Conservation (phyloP, 2,329 filamentous ascomycete genomes). For the Sporothrix inflata region DNA sequence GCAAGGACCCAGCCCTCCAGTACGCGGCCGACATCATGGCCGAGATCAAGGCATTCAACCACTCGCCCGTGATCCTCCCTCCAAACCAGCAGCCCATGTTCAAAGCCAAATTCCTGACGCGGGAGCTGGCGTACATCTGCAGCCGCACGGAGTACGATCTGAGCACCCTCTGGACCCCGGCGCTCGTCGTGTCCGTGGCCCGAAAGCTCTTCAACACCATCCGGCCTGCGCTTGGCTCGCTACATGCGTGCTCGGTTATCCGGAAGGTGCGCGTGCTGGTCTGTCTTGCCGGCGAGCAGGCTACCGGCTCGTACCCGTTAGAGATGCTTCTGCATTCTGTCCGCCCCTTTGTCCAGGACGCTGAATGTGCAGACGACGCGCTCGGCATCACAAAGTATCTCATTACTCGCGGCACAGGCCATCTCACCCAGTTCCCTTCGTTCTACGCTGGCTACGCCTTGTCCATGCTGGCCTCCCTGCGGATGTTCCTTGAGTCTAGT, state of each 20-base stretch:
- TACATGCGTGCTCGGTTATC: constrained; percentile 84
- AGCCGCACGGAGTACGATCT: constrained; percentile 68
- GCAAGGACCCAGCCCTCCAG: constrained; percentile 59
- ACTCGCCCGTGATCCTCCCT: constrained; percentile 68
- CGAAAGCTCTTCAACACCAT: constrained; percentile 80
- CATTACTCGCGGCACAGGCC: constrained; percentile 65
- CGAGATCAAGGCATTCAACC: constrained; percentile 69
- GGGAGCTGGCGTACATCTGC: constrained; percentile 79
- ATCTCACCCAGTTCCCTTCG: constrained; percentile 67
- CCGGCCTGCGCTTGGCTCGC: constrained; percentile 78
- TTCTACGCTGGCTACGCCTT: constrained; percentile 82
- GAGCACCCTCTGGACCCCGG: constrained; percentile 71
- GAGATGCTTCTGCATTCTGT: constrained; percentile 88
- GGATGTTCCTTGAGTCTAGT: constrained; percentile 72
- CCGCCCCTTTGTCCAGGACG: constrained; percentile 75
- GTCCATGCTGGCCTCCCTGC: constrained; percentile 77
- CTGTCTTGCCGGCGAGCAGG: constrained; percentile 72
- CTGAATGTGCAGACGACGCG: constrained; percentile 87
- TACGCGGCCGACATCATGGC: constrained; percentile 67
- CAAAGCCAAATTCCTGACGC: constrained; percentile 73
- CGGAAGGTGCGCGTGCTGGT: constrained; percentile 84
- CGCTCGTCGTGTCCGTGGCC: constrained; percentile 72
- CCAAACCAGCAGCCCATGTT: constrained; percentile 87
- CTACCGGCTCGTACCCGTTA: constrained; percentile 77
- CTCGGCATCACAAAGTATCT: constrained; percentile 87